phyloP scores from a whole-genome alignment of 2,329 filamentous ascomycete genomes.

The Aspergillus brasiliensis region DNA sequence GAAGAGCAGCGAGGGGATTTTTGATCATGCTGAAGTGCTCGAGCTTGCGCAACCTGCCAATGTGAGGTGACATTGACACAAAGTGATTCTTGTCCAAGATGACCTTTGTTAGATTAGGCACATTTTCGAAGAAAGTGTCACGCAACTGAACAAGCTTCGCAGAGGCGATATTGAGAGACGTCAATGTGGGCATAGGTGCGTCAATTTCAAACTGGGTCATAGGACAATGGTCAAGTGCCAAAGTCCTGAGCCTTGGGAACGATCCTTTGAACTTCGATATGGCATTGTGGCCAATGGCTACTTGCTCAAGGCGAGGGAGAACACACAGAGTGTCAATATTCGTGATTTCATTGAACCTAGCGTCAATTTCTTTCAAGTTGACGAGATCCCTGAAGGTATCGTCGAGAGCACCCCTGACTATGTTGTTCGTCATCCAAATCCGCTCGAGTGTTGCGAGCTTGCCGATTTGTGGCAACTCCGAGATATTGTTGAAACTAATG shows the following conservation, averaged over 20 bases:
- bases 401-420: constrained; percentile 74
- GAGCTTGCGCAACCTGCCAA: constrained; percentile 78
- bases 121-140: constrained; percentile 83
- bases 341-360: constrained; percentile 87
- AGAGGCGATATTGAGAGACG: constrained; percentile 84
- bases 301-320: constrained; percentile 81
- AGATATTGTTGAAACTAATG: constrained; percentile 93
- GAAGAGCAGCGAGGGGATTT: constrained; percentile 82
- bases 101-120: constrained; percentile 83
- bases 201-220: constrained; percentile 90
- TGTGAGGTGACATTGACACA: constrained; percentile 80
- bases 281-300: constrained; percentile 89
- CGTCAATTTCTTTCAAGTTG: constrained; percentile 84
- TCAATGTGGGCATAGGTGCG: constrained; percentile 75
- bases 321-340: constrained; percentile 85
- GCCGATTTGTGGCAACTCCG: constrained; percentile 75
- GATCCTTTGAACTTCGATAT: constrained; percentile 86
- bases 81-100: constrained; percentile 95
- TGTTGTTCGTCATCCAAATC: constrained; percentile 94
- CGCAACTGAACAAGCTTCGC: constrained; percentile 86
- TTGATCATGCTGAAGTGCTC: constrained; percentile 94
- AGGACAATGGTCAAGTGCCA: constrained; percentile 92
- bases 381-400: constrained; percentile 70
- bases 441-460: constrained; percentile 78
- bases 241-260: constrained; percentile 79